phyloP scores from a whole-genome alignment of 1,139 yeast species.

The Yamadazyma taylorii region DNA sequence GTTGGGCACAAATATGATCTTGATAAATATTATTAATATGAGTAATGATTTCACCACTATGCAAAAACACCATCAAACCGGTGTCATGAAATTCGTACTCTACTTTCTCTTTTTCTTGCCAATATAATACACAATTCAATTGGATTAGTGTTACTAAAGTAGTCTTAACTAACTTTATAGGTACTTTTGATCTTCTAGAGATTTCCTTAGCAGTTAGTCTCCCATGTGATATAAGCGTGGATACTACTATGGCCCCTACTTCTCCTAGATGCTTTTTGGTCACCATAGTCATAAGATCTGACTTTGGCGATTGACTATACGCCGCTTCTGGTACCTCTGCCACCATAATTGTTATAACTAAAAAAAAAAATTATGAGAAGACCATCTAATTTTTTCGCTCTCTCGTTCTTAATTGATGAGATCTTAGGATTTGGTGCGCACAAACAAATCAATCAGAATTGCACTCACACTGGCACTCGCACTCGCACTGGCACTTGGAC shows the following conservation, averaged over 20 bases:
- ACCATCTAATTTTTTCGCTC: no score
- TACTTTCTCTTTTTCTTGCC: conserved; percentile 45
- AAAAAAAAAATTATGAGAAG: no score
- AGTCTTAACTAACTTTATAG: conserved; percentile 48
- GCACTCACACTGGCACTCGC: no score
- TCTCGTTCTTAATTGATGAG: background rate
- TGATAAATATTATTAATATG: conserved; percentile 39
- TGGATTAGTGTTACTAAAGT: conserved; percentile 67
- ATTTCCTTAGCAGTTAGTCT: conserved; percentile 54
- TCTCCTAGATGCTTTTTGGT: conserved; percentile 63
- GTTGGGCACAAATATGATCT: conserved; percentile 58
- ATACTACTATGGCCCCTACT: conserved; percentile 55
- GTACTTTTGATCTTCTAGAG: conserved; percentile 38
- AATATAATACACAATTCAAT: conserved; percentile 58
- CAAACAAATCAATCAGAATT: no score
- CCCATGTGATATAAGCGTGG: conserved; percentile 60
- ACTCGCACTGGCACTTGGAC: no score
- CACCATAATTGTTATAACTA: no score
- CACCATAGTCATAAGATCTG: conserved; percentile 55
- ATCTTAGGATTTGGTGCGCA: background rate
- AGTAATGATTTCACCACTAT: conserved; percentile 74
- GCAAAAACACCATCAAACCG: conserved; percentile 64
- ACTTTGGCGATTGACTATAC: conserved; percentile 59
- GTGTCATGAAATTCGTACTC: conserved; percentile 63
- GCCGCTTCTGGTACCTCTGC: conserved; percentile 20